Conservation (phyloP, 768 basidiomycete genomes). For the Boletus rex-veris region DNA sequence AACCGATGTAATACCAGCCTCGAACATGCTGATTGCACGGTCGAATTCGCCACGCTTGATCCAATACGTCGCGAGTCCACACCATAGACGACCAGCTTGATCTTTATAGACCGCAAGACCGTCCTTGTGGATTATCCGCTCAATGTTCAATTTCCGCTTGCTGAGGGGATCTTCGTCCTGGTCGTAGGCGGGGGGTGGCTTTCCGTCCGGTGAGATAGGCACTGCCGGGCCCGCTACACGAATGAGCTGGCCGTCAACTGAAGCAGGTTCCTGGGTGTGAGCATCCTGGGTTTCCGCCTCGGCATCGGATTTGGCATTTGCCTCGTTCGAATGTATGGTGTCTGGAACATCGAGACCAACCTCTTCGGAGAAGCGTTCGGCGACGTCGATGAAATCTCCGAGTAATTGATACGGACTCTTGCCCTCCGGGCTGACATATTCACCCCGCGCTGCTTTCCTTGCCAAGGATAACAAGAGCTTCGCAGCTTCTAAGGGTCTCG, state of each 20-base stretch:
- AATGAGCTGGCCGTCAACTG: conserved; percentile 59
- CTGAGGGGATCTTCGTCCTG: conserved; percentile 82
- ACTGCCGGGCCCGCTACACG: conserved; percentile 67
- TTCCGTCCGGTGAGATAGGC: conserved; percentile 48
- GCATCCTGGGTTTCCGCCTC: conserved; percentile 37
- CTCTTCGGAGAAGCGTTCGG: conserved; percentile 87
- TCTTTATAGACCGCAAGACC: conserved; percentile 91
- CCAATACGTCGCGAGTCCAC: conserved; percentile 96
- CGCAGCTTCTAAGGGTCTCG: conserved; percentile 88
- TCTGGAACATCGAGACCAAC: conserved; percentile 86
- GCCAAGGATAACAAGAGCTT: conserved; percentile 85
- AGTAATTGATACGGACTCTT: conserved; percentile 96
- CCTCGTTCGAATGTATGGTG: conserved; percentile 55
- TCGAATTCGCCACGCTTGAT: conserved; percentile 97
- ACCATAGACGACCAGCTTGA: conserved; percentile 95
- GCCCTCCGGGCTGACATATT: conserved; percentile 83
- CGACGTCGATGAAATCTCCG: conserved; percentile 87
- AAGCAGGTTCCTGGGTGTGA: conserved; percentile 37
- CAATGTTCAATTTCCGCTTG: conserved; percentile 75
- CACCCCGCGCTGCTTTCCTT: conserved; percentile 76
- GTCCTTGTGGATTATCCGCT: conserved; percentile 78
- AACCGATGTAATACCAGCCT: conserved; percentile 77
- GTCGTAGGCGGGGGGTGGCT: conserved; percentile 54
- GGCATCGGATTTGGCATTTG: conserved; percentile 45
- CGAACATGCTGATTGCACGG: conserved; percentile 82